Evolutionary conservation across 768 basidiomycete species (phyloP).

Genomic region (Termitomyces sp.): DNA sequence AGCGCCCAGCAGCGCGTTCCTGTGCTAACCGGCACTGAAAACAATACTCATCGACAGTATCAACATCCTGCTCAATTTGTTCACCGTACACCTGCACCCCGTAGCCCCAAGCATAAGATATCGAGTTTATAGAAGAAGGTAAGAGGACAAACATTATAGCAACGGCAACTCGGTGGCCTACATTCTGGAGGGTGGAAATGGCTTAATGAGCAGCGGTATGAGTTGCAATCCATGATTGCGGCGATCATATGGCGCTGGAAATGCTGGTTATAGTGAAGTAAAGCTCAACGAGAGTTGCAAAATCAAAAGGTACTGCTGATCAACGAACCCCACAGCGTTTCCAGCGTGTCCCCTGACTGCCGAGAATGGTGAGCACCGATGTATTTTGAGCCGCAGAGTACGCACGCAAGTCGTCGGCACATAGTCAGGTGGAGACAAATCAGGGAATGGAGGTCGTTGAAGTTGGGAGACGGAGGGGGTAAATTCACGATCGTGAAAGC

Average conservation of each 20-base stretch:
- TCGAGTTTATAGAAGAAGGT: neutral
- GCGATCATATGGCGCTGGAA: slow-evolving; percentile 73
- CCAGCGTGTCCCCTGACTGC: slow-evolving; percentile 76
- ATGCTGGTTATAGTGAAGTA: slow-evolving; percentile 42
- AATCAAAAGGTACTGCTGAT: neutral
- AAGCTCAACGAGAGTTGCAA: neutral
- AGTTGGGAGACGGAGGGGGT: neutral
- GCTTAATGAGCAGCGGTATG: slow-evolving; percentile 57
- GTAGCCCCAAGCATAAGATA: neutral
- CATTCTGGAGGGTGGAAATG: slow-evolving; percentile 55
- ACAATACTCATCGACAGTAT: slow-evolving; percentile 68
- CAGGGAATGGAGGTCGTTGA: neutral
- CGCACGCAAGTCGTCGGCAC: slow-evolving; percentile 78
- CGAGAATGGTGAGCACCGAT: slow-evolving; percentile 7
- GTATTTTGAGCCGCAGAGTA: slow-evolving; percentile 16
- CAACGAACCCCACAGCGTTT: slow-evolving; percentile 55
- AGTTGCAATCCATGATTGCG: slow-evolving; percentile 74
- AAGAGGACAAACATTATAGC: slow-evolving; percentile 46
- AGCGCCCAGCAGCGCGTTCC: slow-evolving; percentile 27
- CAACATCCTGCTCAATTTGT: slow-evolving; percentile 66
- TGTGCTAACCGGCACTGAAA: slow-evolving; percentile 62
- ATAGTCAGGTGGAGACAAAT: slow-evolving; percentile 29
- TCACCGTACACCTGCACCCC: slow-evolving; percentile 52
- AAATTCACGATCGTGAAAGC: neutral
- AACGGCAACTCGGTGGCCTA: slow-evolving; percentile 47